Conservation (phyloP, 2,329 filamentous ascomycete genomes). For the Botrytis aclada region DNA sequence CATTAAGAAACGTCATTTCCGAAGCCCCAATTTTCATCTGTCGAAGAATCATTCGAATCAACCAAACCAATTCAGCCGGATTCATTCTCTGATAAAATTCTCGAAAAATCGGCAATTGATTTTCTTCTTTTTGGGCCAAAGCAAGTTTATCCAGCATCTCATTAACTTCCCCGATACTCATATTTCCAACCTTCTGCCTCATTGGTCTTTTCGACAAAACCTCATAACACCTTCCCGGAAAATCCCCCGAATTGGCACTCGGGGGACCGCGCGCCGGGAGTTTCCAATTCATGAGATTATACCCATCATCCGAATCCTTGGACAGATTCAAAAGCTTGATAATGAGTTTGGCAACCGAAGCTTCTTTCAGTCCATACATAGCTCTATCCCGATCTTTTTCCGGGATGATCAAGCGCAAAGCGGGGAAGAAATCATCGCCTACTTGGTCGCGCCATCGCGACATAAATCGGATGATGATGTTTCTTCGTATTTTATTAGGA, state of each 20-base stretch:
- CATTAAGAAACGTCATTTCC: slow-evolving; percentile 80
- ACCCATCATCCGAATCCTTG: slow-evolving; percentile 83
- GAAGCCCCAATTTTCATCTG: slow-evolving; percentile 74
- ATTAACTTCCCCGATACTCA: slow-evolving; percentile 90
- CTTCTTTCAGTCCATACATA: slow-evolving; percentile 94
- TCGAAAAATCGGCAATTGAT: slow-evolving; percentile 77
- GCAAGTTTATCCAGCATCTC: slow-evolving; percentile 76
- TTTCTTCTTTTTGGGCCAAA: slow-evolving; percentile 71
- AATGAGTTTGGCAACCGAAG: slow-evolving; percentile 82
- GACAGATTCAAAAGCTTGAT: slow-evolving; percentile 91
- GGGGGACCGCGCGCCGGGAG: slow-evolving; percentile 67
- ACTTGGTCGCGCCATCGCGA: slow-evolving; percentile 82
- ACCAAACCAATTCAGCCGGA: slow-evolving; percentile 87
- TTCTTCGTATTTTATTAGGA: slow-evolving; percentile 73
- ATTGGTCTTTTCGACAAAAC: slow-evolving; percentile 81
- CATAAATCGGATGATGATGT: slow-evolving; percentile 85
- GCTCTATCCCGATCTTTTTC: slow-evolving; percentile 89
- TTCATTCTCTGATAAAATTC: slow-evolving; percentile 91
- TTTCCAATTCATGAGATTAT: slow-evolving; percentile 88
- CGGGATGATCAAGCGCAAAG: slow-evolving; percentile 84
- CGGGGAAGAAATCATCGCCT: slow-evolving; percentile 89
- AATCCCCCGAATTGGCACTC: slow-evolving; percentile 76
- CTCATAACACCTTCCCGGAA: slow-evolving; percentile 84
- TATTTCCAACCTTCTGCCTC: slow-evolving; percentile 66
- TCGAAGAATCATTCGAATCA: slow-evolving; percentile 87